Conservation (phyloP, 2,329 filamentous ascomycete species). For the Xylaria hypoxylon region DNA sequence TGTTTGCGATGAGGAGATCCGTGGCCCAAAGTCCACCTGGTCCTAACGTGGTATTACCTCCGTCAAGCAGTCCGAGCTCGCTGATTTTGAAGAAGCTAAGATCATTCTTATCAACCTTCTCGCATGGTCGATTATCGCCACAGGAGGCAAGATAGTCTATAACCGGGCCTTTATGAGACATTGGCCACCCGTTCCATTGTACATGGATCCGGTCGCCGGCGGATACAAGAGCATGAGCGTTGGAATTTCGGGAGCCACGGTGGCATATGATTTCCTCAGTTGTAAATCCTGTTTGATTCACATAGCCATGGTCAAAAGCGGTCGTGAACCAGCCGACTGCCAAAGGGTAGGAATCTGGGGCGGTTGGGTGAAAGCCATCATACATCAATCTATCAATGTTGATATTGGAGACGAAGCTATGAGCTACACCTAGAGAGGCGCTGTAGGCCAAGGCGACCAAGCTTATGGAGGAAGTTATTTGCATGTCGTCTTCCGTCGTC, state of each 20-base stretch:
- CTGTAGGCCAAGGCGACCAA: conserved; percentile 30
- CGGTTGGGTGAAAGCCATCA: conserved; percentile 44
- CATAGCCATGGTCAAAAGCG: conserved; percentile 56
- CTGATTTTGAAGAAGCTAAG: conserved; percentile 55
- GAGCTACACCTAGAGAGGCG: conserved; percentile 28
- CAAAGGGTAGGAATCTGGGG: conserved; percentile 38
- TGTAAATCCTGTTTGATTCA: conserved; percentile 53
- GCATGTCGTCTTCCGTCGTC: conserved; percentile 26
- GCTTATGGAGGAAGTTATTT: not conserved
- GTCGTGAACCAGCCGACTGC: conserved; percentile 49
- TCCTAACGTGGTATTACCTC: conserved; percentile 42
- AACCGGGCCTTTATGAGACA: conserved; percentile 54
- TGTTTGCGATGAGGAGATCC: conserved; percentile 60
- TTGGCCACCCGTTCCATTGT: conserved; percentile 56
- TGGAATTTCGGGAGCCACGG: conserved; percentile 49
- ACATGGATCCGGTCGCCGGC: conserved; percentile 54
- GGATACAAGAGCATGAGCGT: conserved; percentile 50
- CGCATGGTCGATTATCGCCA: conserved; percentile 50
- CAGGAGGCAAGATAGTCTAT: conserved; percentile 56
- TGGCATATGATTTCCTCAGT: conserved; percentile 56
- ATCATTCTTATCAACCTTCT: conserved; percentile 50
- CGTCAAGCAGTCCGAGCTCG: conserved; percentile 47
- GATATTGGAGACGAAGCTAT: conserved; percentile 49
- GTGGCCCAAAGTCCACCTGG: conserved; percentile 52
- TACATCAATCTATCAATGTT: conserved; percentile 46